Percentiles rank a stretch among this genome's conserved stretches.
Evolutionary conservation across 2,329 filamentous ascomycete species (phyloP).

Genomic region (Apiospora kogelbergensis): DNA sequence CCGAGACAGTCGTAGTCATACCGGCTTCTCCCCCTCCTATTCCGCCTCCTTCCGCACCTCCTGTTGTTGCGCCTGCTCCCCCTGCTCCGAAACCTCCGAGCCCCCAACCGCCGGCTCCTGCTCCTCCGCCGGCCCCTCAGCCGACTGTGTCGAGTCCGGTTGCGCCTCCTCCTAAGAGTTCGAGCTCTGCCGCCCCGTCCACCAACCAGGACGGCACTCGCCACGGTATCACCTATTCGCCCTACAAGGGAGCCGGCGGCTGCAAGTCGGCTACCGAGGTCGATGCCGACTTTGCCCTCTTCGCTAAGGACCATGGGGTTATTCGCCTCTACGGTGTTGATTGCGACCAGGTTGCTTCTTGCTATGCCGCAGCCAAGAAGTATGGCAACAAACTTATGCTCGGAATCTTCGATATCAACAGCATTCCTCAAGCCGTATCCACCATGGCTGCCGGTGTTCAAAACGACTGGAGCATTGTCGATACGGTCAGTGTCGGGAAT

Average conservation of each 20-base stretch:
- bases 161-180: background rate
- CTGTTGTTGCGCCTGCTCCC: constrained; percentile 9
- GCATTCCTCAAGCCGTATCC: constrained; percentile 56
- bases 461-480: constrained; percentile 66
- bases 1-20: constrained; percentile 34
- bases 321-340: constrained; percentile 80
- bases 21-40: constrained; percentile 19
- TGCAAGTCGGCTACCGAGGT: constrained; percentile 70
- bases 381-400: constrained; percentile 70
- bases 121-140: background rate
- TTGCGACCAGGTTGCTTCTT: constrained; percentile 68
- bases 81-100: background rate
- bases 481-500: constrained; percentile 77
- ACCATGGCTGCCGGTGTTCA: constrained; percentile 59
- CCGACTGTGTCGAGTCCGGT: background rate
- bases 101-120: background rate
- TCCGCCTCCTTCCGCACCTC: constrained; percentile 10
- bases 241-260: constrained; percentile 48
- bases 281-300: constrained; percentile 59
- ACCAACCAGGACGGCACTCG: constrained; percentile 18
- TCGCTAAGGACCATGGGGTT: constrained; percentile 54
- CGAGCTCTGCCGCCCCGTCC: constrained; percentile 14
- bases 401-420: constrained; percentile 67
- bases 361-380: constrained; percentile 62
- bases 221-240: constrained; percentile 49